These are phyloP conservation scores for Mortierella sp. DNA, from an alignment of 371 early-diverging fungal species.

Conservation along the genomic window DNA sequence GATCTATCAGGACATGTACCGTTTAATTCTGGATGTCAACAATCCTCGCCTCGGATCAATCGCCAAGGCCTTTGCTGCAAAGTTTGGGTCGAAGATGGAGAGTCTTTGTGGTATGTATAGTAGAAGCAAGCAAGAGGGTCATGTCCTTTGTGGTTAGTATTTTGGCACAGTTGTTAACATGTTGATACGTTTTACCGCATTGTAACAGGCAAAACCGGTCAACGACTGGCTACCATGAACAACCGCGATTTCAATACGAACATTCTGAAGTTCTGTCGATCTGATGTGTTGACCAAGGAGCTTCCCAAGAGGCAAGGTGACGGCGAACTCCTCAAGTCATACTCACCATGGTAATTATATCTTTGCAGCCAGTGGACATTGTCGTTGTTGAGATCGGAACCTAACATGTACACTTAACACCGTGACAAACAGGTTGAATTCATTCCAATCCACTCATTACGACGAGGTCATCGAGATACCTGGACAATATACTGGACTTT, in stretches of 20 bases:
- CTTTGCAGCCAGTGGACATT: too few species aligned
- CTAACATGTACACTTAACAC: too few species aligned
- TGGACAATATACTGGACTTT: constrained; percentile 73
- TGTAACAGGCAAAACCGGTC: constrained; percentile 60
- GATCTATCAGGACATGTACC: constrained; percentile 34
- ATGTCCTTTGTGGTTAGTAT: too few species aligned
- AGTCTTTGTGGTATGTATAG: constrained; percentile 55
- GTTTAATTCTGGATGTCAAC: constrained; percentile 24
- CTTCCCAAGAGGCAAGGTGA: constrained; percentile 33
- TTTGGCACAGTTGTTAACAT: too few species aligned
- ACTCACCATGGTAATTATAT: constrained; percentile 74
- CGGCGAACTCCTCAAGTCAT: constrained; percentile 62
- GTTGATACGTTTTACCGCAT: too few species aligned
- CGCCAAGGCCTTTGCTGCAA: constrained; percentile 62
- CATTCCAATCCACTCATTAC: constrained; percentile 44
- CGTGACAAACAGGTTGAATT: constrained; percentile 34
- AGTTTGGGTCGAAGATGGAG: constrained; percentile 60
- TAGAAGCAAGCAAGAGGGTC: too few species aligned
- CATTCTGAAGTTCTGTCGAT: constrained; percentile 54
- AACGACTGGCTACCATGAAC: constrained; percentile 54
- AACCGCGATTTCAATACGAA: constrained; percentile 52
- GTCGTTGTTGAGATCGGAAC: too few species aligned
- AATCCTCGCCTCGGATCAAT: constrained; percentile 37
- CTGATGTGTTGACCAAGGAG: constrained; percentile 53
- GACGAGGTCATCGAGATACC: constrained; percentile 73